phyloP scores from a whole-genome alignment of 352 stramenopile genomes.

The Globisporangium middletonii region DNA sequence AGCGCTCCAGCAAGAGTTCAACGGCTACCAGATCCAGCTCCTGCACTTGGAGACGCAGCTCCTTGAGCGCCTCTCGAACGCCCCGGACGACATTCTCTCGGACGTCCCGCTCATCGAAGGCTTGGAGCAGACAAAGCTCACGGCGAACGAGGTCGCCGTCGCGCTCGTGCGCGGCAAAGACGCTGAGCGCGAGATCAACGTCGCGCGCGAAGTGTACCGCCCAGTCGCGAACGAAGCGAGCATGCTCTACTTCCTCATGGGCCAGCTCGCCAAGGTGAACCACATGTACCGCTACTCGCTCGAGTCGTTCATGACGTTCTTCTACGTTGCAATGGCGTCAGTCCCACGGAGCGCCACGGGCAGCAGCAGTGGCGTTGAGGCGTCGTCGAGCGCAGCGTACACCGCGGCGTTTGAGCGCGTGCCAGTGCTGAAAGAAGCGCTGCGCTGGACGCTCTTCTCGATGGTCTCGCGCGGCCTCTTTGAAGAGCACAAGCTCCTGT shows the following conservation, averaged over 20 bases:
- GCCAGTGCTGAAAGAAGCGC: constrained; percentile 51
- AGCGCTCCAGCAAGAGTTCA: constrained; percentile 85
- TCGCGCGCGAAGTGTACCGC: constrained; percentile 88
- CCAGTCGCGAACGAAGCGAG: constrained; percentile 84
- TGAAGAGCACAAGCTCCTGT: constrained; percentile 89
- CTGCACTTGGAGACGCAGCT: constrained; percentile 87
- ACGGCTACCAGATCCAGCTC: constrained; percentile 91
- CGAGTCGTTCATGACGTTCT: constrained; percentile 87
- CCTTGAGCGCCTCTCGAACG: constrained; percentile 87
- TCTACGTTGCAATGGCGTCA: constrained; percentile 75
- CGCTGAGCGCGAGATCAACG: constrained; percentile 88
- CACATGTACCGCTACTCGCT: constrained; percentile 95
- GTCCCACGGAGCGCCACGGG: constrained; percentile 22
- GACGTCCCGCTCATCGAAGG: constrained; percentile 91
- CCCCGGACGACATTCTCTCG: constrained; percentile 88
- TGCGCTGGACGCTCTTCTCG: constrained; percentile 85
- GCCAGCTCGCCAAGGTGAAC: constrained; percentile 85
- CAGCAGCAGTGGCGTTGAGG: constrained; percentile 3
- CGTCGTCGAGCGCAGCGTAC: constrained; percentile 22
- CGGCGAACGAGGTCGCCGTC: constrained; percentile 79
- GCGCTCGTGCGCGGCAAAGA: constrained; percentile 83
- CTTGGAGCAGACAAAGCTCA: constrained; percentile 89
- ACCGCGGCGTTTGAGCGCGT: constrained; percentile 49
- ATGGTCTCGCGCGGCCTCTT: constrained; percentile 90
- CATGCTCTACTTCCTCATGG: constrained; percentile 92